Percentiles rank a stretch among this genome's conserved stretches.
These are phyloP conservation scores for Alternaria angustiovoidea DNA, from an alignment of 2,329 filamentous ascomycete species.

Conservation along the genomic window DNA sequence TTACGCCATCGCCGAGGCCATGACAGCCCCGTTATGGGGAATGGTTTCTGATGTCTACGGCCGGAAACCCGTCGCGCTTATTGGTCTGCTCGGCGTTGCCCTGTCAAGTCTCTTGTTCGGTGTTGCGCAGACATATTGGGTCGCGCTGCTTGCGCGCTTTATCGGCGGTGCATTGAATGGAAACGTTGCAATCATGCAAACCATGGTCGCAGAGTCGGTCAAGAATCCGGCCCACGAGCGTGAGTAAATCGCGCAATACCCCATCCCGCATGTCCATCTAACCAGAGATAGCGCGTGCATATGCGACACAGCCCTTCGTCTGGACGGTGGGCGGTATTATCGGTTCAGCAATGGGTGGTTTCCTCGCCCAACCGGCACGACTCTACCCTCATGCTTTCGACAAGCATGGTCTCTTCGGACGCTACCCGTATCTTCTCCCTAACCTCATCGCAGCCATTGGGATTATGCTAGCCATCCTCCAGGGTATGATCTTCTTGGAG, in stretches of 20 bases:
- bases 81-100: slow-evolving; percentile 78
- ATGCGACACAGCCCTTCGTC: slow-evolving; percentile 91
- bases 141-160: slow-evolving; percentile 78
- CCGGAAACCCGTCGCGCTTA: slow-evolving; percentile 52
- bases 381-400: slow-evolving; percentile 79
- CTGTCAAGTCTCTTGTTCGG: slow-evolving; percentile 84
- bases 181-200: slow-evolving; percentile 89
- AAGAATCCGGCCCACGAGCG: slow-evolving; percentile 89
- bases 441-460: slow-evolving; percentile 83
- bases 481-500: slow-evolving; percentile 80
- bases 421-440: slow-evolving; percentile 85
- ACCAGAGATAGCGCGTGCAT: slow-evolving; percentile 72
- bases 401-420: slow-evolving; percentile 72
- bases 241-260: slow-evolving; percentile 57
- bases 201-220: slow-evolving; percentile 92
- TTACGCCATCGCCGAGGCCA: slow-evolving; percentile 85
- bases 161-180: slow-evolving; percentile 86
- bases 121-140: slow-evolving; percentile 81
- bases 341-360: slow-evolving; percentile 84
- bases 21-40: slow-evolving; percentile 74
- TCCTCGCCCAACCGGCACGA: slow-evolving; percentile 79
- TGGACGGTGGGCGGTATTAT: slow-evolving; percentile 92
- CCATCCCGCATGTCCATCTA: slow-evolving; percentile 10
- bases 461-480: slow-evolving; percentile 78
- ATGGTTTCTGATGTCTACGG: slow-evolving; percentile 52